A percentile compares a stretch with the other conserved stretches of the same genome.
Conservation (phyloP, 495 filamentous ascomycete genomes). For the Friedmanniomyces endolithicus region DNA sequence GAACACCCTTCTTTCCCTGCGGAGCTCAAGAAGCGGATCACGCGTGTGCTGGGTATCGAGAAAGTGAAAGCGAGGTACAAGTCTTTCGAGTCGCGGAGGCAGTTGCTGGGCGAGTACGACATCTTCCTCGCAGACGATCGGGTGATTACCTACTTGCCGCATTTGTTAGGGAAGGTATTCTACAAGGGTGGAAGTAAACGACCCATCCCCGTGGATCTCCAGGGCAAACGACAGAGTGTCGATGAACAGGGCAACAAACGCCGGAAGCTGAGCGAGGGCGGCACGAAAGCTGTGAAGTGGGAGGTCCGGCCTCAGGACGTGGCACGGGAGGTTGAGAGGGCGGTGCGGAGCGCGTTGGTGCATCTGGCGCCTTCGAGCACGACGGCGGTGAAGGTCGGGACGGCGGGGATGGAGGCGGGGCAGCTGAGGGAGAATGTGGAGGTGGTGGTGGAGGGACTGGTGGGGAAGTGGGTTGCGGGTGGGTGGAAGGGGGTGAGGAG, state of each 20-base stretch:
- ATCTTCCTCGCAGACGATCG: slow-evolving; percentile 80
- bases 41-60: slow-evolving; percentile 63
- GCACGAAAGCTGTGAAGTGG: slow-evolving; percentile 47
- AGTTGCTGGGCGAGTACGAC: slow-evolving; percentile 72
- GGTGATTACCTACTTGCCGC: slow-evolving; percentile 63
- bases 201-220: slow-evolving; percentile 69
- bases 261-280: slow-evolving; percentile 41
- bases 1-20: slow-evolving; percentile 62
- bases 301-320: slow-evolving; percentile 39
- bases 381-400: slow-evolving; percentile 37
- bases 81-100: slow-evolving; percentile 71
- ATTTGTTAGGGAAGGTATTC: slow-evolving; percentile 72
- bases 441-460: slow-evolving; percentile 52
- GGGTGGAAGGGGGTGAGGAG: slow-evolving; percentile 74
- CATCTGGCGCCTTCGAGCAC: slow-evolving; percentile 46
- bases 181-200: slow-evolving; percentile 67
- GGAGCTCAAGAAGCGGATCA: slow-evolving; percentile 57
- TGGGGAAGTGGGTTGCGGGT: slow-evolving; percentile 65
- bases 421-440: slow-evolving; percentile 69
- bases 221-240: slow-evolving; percentile 21
- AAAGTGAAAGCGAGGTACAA: slow-evolving; percentile 81
- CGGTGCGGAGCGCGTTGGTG: slow-evolving; percentile 59
- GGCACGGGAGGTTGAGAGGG: slow-evolving; percentile 58
- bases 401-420: slow-evolving; percentile 58
- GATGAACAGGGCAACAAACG: slow-evolving; percentile 21